Evolutionary conservation across 1,284 basidiomycete genomes (phyloP).

Genomic region (Xanthoconium separans): DNA sequence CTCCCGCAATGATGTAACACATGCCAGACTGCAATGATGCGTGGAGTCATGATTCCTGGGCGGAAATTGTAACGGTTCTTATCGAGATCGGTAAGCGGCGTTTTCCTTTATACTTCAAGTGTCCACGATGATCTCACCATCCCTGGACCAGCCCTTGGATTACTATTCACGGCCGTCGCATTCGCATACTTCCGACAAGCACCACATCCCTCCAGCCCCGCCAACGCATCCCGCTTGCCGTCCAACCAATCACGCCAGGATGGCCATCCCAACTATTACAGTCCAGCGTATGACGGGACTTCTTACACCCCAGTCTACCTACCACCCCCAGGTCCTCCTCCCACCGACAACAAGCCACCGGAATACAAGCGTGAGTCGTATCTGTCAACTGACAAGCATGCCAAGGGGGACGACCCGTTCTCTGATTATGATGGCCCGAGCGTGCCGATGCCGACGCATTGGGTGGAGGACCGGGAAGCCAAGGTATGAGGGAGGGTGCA

Average conservation of each 20-base stretch:
- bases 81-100: conserved; percentile 27
- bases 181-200: conserved; percentile 72
- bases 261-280: conserved; percentile 40
- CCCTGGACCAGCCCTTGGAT: conserved; percentile 42
- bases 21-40: conserved; percentile 37
- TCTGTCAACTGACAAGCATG: conserved; percentile 18
- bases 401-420: conserved; percentile 30
- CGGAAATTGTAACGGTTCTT: conserved; percentile 23
- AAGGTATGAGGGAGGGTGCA: conserved; percentile 7
- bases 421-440: conserved; percentile 32
- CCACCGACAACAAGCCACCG: conserved; percentile 28
- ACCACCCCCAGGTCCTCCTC: conserved; percentile 29
- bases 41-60: conserved; percentile 32
- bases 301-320: conserved; percentile 29
- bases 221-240: conserved; percentile 36
- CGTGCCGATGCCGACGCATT: conserved; percentile 34
- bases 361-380: conserved; percentile 28
- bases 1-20: conserved; percentile 6
- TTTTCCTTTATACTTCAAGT: neutral
- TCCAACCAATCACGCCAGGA: conserved; percentile 25
- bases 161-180: conserved; percentile 59
- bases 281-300: conserved; percentile 37
- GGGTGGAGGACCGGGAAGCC: conserved; percentile 34
- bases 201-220: conserved; percentile 54
- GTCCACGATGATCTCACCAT: neutral